phyloP scores from a whole-genome alignment of 192 early-diverging fungal genomes.

The Backusella luteola region DNA sequence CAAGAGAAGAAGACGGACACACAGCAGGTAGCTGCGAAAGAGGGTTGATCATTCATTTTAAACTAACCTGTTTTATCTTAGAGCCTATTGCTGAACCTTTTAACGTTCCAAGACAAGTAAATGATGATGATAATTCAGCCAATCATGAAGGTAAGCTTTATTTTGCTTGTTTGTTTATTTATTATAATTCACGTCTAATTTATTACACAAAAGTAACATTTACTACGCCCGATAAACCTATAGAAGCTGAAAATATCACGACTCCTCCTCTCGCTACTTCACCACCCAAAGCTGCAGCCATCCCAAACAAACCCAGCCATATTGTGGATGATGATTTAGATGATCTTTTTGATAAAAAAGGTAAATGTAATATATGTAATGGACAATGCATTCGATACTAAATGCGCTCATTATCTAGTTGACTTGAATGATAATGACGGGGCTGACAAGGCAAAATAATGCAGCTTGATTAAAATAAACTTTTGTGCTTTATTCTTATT shows the following conservation, averaged over 20 bases:
- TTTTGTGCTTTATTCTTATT: neutral
- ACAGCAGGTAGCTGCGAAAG: neutral
- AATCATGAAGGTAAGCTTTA: constrained; percentile 8
- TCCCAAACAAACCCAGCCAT: neutral
- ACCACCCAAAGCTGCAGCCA: neutral
- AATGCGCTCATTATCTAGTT: neutral
- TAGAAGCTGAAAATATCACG: neutral
- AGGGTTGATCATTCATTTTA: too few relatives aligned
- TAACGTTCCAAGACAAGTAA: neutral
- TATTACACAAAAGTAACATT: neutral
- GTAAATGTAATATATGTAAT: neutral
- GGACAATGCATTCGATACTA: neutral
- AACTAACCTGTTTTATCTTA: neutral
- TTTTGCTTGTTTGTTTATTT: neutral
- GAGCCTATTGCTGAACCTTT: neutral
- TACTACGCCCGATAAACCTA: neutral
- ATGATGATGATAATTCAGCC: neutral
- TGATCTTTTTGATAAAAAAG: constrained; percentile 15
- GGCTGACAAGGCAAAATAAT: neutral
- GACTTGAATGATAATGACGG: neutral
- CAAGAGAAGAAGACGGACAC: constrained; percentile 13
- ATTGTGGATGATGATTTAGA: constrained; percentile 12
- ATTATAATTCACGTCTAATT: neutral
- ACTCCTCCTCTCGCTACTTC: neutral
- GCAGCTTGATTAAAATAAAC: neutral